Base-by-base conservation (phyloP, 768 basidiomycete species). In the Aureoboletus auriporus region DNA sequence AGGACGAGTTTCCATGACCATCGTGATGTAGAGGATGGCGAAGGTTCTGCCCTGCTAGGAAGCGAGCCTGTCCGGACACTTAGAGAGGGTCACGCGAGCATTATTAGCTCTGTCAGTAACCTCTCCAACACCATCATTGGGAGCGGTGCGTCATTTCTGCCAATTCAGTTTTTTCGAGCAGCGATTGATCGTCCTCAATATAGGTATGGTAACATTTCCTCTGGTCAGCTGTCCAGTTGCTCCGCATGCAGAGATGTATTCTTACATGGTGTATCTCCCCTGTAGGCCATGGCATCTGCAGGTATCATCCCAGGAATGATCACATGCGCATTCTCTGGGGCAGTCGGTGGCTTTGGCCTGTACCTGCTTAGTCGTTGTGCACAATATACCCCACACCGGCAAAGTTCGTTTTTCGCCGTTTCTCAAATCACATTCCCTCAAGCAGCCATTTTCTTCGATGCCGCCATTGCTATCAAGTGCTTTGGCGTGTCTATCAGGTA, bases 401-500 rank as follows among this genome's bases (percentile, higher is more conserved):
- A 75, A 11, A 74, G 91, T 14, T 92, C 89, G 7, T 95, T 93
- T 67, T 91, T 91, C 56, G 82, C 86, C 12, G 71, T 94, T 16
- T 78, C 89, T 1, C 78, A 87, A 63, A 70, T 98, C 54, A 95
- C 95, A 0, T 96, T 93, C 65, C 95, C 95, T 3, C 81, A 76
- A 38, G 89, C 87, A 0, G 88, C 87, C 1, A 72, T 91, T 34
- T 89, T 91, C 65, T 95, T 98, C 59, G 95, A 97, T 65, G 84
- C 83, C 4, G 95, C 94, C 11, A 93, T 98, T 57, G 93, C 93
- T 9, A 86, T 84, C 64, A 98, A 98, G 65, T 98, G 95, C 66
- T 96, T 96, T 63, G 95, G 95, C 16, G 95, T 98, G 4, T 92
- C 90, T 30, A 84, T 94, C 58, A 93, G 91, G 80, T 92, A 69